Conservation (phyloP, 495 filamentous ascomycete species). For the Trichocladium antarcticum region DNA sequence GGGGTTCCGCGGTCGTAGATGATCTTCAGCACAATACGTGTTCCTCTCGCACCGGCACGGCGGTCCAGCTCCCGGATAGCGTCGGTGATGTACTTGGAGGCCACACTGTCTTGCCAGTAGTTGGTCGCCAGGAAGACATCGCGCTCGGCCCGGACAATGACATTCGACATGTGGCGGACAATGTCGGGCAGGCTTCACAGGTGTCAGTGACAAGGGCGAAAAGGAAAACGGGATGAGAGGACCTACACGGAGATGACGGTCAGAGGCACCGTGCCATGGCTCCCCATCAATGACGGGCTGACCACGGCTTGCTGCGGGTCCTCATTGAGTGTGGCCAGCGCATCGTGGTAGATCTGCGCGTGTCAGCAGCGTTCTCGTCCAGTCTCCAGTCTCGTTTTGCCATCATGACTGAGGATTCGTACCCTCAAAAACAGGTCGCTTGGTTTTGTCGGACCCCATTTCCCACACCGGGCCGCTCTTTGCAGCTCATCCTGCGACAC, state of each 20-base stretch:
- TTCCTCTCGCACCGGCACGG: conserved; percentile 47
- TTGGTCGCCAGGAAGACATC: conserved; percentile 67
- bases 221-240: neutral
- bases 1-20: conserved; percentile 62
- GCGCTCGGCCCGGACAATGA: conserved; percentile 58
- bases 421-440: conserved; percentile 57
- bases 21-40: conserved; percentile 56
- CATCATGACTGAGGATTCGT: too few species aligned
- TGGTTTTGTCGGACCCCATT: conserved; percentile 52
- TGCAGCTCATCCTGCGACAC: conserved; percentile 36
- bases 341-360: conserved; percentile 53
- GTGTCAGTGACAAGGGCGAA: neutral
- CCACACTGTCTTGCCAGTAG: conserved; percentile 60
- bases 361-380: too few species aligned
- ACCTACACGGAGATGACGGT: conserved; percentile 54
- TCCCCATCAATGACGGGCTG: conserved; percentile 61
- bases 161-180: conserved; percentile 60
- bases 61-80: conserved; percentile 56
- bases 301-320: conserved; percentile 47
- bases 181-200: conserved; percentile 49
- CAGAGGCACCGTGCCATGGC: conserved; percentile 52
- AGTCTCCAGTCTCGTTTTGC: too few species aligned
- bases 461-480: conserved; percentile 48
- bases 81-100: conserved; percentile 54
- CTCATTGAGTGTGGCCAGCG: conserved; percentile 47